phyloP scores from a whole-genome alignment of 2,329 filamentous ascomycete genomes.

The Fusarium tricinctum region DNA sequence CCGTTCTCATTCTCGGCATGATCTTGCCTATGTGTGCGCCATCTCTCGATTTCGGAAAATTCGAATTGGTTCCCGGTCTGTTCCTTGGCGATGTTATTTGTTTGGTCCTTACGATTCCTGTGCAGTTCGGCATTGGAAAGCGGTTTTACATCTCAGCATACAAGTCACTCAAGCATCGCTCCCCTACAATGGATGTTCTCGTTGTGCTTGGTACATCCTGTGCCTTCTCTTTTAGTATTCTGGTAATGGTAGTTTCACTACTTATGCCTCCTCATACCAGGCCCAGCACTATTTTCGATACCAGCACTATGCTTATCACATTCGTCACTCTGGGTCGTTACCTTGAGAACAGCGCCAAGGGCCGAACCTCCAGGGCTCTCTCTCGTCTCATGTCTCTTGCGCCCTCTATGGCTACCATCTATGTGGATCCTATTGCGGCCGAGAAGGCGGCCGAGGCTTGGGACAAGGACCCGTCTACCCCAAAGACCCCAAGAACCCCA shows the following conservation, averaged over 20 bases:
- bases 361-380: slow-evolving; percentile 93
- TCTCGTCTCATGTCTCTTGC: slow-evolving; percentile 95
- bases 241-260: slow-evolving; percentile 87
- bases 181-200: slow-evolving; percentile 97
- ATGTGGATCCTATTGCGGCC: slow-evolving; percentile 91
- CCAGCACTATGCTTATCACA: slow-evolving; percentile 97
- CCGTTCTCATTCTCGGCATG: slow-evolving; percentile 95
- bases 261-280: slow-evolving; percentile 80
- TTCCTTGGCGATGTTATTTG: slow-evolving; percentile 92
- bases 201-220: slow-evolving; percentile 94
- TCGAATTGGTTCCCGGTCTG: slow-evolving; percentile 78
- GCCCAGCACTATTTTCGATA: slow-evolving; percentile 94
- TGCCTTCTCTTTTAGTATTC: slow-evolving; percentile 95
- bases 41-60: slow-evolving; percentile 79
- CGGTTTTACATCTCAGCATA: slow-evolving; percentile 95
- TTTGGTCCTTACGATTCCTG: slow-evolving; percentile 85
- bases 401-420: slow-evolving; percentile 97
- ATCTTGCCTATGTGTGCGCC: slow-evolving; percentile 88
- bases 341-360: slow-evolving; percentile 94
- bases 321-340: slow-evolving; percentile 94
- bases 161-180: slow-evolving; percentile 89
- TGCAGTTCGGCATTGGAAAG: slow-evolving; percentile 96
- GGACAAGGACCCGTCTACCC: slow-evolving; percentile 55
- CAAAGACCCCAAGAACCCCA: slow-evolving; percentile 51
- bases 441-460: slow-evolving; percentile 90